Evolutionary conservation across 306 rosid species (phyloP).

Genomic region (Hippophae rhamnoides): DNA sequence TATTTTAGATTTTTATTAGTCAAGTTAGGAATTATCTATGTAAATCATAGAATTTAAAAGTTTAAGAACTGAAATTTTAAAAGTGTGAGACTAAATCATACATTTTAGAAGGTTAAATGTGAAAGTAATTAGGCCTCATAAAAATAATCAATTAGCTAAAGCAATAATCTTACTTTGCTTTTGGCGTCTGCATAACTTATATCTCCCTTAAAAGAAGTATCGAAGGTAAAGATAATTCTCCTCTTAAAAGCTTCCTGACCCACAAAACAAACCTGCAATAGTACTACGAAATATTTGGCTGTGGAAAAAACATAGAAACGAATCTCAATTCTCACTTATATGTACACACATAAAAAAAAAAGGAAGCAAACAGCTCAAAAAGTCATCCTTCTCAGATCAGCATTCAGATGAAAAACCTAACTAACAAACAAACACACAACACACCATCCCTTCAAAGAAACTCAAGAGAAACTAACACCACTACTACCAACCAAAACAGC

Average conservation of each 20-base stretch:
- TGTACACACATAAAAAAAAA: conserved; percentile 5
- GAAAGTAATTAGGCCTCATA: conserved; percentile 10
- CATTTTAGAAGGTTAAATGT: no score
- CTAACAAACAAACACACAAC: conserved; percentile 33
- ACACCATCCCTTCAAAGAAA: conserved; percentile 81
- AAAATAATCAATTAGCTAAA: conserved; percentile 9
- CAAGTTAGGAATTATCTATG: no score
- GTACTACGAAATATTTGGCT: conserved; percentile 29
- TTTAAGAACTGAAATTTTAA: no score
- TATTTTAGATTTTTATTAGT: no score
- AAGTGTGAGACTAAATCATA: no score
- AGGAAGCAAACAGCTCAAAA: conserved; percentile 10
- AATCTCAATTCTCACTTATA: conserved; percentile 37
- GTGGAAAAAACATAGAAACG: conserved; percentile 39
- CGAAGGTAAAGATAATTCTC: conserved; percentile 19
- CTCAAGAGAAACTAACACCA: conserved; percentile 78
- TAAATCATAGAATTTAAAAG: no score
- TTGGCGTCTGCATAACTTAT: conserved; percentile 85
- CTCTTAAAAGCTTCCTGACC: conserved; percentile 66
- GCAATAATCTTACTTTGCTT: conserved; percentile 47
- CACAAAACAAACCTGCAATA: conserved; percentile 42
- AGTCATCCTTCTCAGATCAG: conserved; percentile 34
- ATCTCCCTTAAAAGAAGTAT: conserved; percentile 22
- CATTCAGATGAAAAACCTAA: conserved; percentile 41
- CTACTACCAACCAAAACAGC: conserved; percentile 72